Evolutionary conservation across 2,329 filamentous ascomycete species (phyloP).

Genomic region (Chaetomiaceae sp.): DNA sequence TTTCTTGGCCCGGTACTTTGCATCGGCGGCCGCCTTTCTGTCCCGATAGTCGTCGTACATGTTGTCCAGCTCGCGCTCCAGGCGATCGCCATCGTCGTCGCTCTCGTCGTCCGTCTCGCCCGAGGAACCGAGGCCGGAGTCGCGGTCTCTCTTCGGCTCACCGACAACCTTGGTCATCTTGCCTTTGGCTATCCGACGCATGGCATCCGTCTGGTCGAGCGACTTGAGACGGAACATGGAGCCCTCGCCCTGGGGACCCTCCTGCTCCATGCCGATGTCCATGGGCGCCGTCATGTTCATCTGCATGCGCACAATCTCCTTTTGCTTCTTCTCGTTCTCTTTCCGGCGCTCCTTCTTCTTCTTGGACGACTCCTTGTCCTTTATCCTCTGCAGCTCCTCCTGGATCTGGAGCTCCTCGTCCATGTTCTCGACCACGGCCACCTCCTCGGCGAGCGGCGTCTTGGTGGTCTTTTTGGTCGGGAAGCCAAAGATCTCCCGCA

Average conservation of each 20-base stretch:
- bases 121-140: conserved; percentile 53
- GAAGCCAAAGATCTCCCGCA: conserved; percentile 87
- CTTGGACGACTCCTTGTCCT: conserved; percentile 69
- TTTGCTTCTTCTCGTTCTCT: conserved; percentile 91
- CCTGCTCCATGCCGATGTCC: conserved; percentile 90
- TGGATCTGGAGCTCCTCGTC: conserved; percentile 91
- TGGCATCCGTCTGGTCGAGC: conserved; percentile 69
- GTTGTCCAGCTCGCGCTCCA: conserved; percentile 80
- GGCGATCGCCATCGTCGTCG: conserved; percentile 73
- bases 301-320: conserved; percentile 93
- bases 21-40: conserved; percentile 70
- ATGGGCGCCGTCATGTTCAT: conserved; percentile 94
- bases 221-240: conserved; percentile 82
- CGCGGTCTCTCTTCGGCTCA: conserved; percentile 52
- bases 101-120: conserved; percentile 56
- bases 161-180: conserved; percentile 67
- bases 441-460: conserved; percentile 57
- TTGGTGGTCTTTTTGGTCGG: conserved; percentile 63
- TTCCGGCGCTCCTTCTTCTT: conserved; percentile 79
- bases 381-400: conserved; percentile 76
- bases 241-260: conserved; percentile 71
- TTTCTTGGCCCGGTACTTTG: conserved; percentile 88
- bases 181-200: conserved; percentile 66
- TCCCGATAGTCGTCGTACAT: conserved; percentile 86
- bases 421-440: conserved; percentile 81